Percentiles rank a stretch among this genome's conserved stretches.
phyloP scores from a whole-genome alignment of 768 basidiomycete species.

The Tulasnella sp. region DNA sequence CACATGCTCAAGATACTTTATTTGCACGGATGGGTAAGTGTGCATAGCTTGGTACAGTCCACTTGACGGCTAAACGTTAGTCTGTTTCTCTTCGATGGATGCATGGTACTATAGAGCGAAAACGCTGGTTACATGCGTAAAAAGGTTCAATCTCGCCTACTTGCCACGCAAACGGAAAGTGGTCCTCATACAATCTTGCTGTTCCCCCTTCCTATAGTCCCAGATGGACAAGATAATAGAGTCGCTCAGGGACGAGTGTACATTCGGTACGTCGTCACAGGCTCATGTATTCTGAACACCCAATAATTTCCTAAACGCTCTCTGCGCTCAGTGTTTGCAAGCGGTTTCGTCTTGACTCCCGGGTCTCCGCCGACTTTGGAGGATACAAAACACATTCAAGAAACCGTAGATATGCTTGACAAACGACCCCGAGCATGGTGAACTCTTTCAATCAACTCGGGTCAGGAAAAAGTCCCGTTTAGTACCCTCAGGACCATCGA shows the following conservation, averaged over 20 bases:
- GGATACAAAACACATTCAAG: no score
- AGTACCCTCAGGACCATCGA: slow-evolving; percentile 52
- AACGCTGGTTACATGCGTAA: no score
- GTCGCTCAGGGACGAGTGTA: no score
- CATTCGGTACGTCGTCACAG: no score
- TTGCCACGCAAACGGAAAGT: no score
- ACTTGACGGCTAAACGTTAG: not conserved
- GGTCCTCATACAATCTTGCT: no score
- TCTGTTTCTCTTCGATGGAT: slow-evolving; percentile 44
- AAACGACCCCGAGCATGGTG: slow-evolving; percentile 53
- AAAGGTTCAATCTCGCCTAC: no score
- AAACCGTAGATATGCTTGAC: slow-evolving; percentile 29
- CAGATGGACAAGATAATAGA: no score
- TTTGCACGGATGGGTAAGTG: slow-evolving; percentile 35
- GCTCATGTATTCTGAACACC: no score
- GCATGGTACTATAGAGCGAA: slow-evolving; percentile 31
- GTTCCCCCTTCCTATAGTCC: no score
- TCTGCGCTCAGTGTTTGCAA: not conserved
- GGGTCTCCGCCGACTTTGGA: not conserved
- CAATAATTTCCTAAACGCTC: no score
- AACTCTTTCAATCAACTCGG: slow-evolving; percentile 56
- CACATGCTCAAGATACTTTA: slow-evolving; percentile 32
- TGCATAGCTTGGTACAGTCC: not conserved
- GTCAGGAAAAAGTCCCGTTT: slow-evolving; percentile 37
- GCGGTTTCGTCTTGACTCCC: not conserved